A percentile compares a stretch with the other conserved stretches of the same genome.
Conservation (phyloP, 371 early-diverging fungal species). For the Actinomortierella ambigua region DNA sequence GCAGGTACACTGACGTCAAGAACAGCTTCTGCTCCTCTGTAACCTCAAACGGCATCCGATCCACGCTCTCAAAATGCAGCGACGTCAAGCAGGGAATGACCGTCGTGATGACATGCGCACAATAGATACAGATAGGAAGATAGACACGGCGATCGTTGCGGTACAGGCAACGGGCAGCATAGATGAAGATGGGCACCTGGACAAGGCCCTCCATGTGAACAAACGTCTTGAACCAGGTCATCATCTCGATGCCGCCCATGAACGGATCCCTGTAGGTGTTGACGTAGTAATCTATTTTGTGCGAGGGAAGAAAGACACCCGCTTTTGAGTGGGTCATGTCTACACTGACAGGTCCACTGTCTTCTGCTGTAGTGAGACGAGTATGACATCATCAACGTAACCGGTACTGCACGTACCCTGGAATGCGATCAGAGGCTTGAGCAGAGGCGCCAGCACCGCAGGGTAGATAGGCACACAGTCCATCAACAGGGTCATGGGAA, state of each 20-base stretch:
- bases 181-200: conserved; percentile 43
- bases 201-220: conserved; percentile 31
- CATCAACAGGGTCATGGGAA: conserved; percentile 28
- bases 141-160: conserved; percentile 25
- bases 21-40: conserved; percentile 20
- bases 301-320: background rate
- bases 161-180: conserved; percentile 29
- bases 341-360: background rate
- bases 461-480: conserved; percentile 41
- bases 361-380: background rate
- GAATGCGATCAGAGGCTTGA: conserved; percentile 31
- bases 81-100: conserved; percentile 38
- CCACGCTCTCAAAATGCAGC: conserved; percentile 17
- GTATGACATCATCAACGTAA: no score
- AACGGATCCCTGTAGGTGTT: conserved; percentile 36
- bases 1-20: conserved; percentile 27
- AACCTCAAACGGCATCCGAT: conserved; percentile 26
- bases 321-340: background rate
- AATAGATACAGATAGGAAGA: conserved; percentile 38
- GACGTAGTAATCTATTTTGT: conserved; percentile 25
- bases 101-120: conserved; percentile 46
- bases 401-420: conserved; percentile 6
- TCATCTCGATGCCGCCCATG: conserved; percentile 15
- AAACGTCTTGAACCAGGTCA: conserved; percentile 46
- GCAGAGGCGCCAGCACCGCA: conserved; percentile 10